phyloP scores from a whole-genome alignment of 176 grass and related monocot genomes.

The Poa annua region DNA sequence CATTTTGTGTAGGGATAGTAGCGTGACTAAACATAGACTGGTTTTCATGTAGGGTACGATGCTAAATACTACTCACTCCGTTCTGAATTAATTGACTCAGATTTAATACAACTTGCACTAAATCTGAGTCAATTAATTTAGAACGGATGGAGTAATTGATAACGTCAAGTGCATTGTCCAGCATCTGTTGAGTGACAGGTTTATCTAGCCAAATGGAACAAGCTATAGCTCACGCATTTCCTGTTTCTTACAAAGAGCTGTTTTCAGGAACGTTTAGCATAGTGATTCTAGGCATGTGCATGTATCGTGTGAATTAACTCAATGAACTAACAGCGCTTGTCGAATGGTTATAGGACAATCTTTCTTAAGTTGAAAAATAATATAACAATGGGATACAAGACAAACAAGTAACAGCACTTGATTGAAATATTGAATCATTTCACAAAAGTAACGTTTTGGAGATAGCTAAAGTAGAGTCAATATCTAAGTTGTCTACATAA shows the following conservation, averaged over 20 bases:
- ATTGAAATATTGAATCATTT: background rate
- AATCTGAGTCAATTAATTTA: too few relatives aligned
- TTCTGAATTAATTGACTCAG: too few relatives aligned
- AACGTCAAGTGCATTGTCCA: background rate
- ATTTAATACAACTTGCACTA: too few relatives aligned
- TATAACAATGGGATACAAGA: background rate
- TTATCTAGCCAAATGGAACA: slow-evolving; percentile 16
- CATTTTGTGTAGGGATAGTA: slow-evolving; percentile 24
- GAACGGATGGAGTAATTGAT: too few relatives aligned
- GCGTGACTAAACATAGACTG: background rate
- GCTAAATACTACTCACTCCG: too few relatives aligned
- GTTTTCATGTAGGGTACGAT: background rate
- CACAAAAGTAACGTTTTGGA: background rate
- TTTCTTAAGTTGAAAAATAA: background rate
- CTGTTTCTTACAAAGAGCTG: background rate
- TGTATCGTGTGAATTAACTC: background rate
- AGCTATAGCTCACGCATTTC: background rate
- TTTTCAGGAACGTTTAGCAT: slow-evolving; percentile 1
- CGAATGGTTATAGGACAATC: background rate
- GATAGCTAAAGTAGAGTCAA: background rate
- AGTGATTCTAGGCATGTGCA: background rate
- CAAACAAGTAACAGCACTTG: background rate
- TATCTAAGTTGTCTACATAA: background rate
- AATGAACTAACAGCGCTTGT: background rate
- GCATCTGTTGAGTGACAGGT: background rate